Conservation (phyloP, 176 grass and related monocot species). For the Coix lacrymajobi region DNA sequence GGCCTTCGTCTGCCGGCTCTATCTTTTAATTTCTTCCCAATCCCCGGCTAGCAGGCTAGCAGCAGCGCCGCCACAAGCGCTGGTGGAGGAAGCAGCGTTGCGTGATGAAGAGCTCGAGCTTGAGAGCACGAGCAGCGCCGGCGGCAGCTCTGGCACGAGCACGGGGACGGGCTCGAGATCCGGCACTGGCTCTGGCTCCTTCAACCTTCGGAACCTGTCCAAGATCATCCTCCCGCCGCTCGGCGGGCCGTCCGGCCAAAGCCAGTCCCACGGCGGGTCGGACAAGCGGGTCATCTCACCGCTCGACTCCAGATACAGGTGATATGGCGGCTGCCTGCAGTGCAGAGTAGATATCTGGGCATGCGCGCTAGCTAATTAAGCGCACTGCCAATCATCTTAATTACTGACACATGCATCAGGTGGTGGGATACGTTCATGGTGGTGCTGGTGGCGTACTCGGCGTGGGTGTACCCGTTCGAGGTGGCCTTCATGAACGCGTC, state of each 20-base stretch:
- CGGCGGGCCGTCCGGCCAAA: conserved; percentile 34
- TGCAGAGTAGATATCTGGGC: too few species aligned
- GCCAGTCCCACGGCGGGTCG: conserved; percentile 26
- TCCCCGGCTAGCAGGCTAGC: conserved; percentile 1
- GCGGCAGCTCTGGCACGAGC: neutral
- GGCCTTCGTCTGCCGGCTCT: neutral
- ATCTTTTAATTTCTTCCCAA: neutral
- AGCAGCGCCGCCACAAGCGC: neutral
- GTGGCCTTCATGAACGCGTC: conserved; percentile 85
- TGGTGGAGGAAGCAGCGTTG: neutral
- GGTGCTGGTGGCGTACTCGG: conserved; percentile 85
- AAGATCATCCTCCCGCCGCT: conserved; percentile 86
- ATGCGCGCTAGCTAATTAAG: too few species aligned
- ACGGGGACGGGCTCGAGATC: neutral
- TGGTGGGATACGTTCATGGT: conserved; percentile 98
- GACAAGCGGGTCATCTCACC: conserved; percentile 57
- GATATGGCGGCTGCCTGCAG: too few species aligned
- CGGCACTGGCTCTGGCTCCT: conserved; percentile 39
- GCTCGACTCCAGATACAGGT: conserved; percentile 87
- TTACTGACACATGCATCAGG: conserved; percentile 37
- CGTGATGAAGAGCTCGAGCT: conserved; percentile 39
- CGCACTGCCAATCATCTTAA: too few species aligned
- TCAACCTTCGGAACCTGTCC: conserved; percentile 70
- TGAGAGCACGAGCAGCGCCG: neutral
- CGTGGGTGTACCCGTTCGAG: conserved; percentile 99